Evolutionary conservation across 768 basidiomycete genomes (phyloP).

Genomic region (Trametes maxima): DNA sequence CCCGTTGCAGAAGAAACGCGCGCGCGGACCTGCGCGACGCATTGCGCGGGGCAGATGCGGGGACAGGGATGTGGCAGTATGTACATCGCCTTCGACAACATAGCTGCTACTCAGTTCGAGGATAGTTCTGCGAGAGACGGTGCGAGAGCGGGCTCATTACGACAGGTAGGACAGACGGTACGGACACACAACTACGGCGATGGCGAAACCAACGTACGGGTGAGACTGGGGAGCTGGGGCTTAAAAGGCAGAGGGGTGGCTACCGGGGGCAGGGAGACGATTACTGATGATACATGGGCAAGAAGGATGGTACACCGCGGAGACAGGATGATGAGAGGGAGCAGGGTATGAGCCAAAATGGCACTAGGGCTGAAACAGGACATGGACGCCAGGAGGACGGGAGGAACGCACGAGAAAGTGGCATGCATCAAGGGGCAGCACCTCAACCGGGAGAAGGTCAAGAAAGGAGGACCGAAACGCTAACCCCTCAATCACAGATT

Average conservation of each 20-base stretch:
- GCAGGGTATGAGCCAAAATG: slow-evolving; percentile 5
- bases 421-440: slow-evolving; percentile 1
- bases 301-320: slow-evolving; percentile 16
- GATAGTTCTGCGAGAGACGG: slow-evolving; percentile 12
- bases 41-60: background rate
- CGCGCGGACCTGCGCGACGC: slow-evolving; percentile 3
- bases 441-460: slow-evolving; percentile 5
- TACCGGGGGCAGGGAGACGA: slow-evolving; percentile 5
- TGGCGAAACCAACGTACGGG: background rate
- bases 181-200: slow-evolving; percentile 11
- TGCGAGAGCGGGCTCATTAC: slow-evolving; percentile 6
- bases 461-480: background rate
- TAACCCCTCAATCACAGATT: slow-evolving; percentile 46
- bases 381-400: background rate
- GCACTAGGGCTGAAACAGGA: background rate
- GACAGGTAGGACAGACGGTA: background rate
- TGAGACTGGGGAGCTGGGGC: background rate
- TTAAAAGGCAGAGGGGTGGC: background rate
- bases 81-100: slow-evolving; percentile 16
- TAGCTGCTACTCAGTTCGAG: slow-evolving; percentile 12
- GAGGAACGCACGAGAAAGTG: background rate
- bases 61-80: slow-evolving; percentile 7
- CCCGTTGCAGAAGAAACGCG: background rate
- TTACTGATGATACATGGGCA: slow-evolving; percentile 20
- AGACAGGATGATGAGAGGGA: slow-evolving; percentile 9